Percentiles rank a stretch among this genome's conserved stretches.
Evolutionary conservation across 257 asterid species (phyloP).

Genomic region (Hygrophila difformis): DNA sequence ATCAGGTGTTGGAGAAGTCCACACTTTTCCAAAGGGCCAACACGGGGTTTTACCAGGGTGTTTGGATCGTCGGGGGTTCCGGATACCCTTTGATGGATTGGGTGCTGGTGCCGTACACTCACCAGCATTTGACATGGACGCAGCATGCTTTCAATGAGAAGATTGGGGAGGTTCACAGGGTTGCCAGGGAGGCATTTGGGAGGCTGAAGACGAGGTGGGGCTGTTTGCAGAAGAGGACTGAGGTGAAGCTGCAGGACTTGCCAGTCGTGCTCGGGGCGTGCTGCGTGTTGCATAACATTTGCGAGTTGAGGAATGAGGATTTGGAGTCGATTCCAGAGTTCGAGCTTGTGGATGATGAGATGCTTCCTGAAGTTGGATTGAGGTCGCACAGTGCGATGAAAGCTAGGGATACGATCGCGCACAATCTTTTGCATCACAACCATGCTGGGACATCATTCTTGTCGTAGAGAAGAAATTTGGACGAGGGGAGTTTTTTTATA

Average conservation of each 20-base stretch:
- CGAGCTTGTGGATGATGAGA: slow-evolving; percentile 73
- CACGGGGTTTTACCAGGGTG: slow-evolving; percentile 55
- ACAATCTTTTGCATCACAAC: slow-evolving; percentile 78
- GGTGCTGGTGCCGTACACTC: slow-evolving; percentile 86
- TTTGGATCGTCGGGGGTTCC: slow-evolving; percentile 73
- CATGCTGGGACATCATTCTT: slow-evolving; percentile 86
- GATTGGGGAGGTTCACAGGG: slow-evolving; percentile 43
- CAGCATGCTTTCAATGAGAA: slow-evolving; percentile 93
- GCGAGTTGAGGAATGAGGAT: slow-evolving; percentile 68
- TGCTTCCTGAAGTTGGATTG: slow-evolving; percentile 62
- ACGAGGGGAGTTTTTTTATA: too few relatives aligned
- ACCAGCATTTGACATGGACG: slow-evolving; percentile 86
- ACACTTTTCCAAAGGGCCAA: slow-evolving; percentile 68
- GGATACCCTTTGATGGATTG: slow-evolving; percentile 86
- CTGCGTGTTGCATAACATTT: slow-evolving; percentile 86
- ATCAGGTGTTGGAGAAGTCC: slow-evolving; percentile 78
- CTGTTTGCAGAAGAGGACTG: slow-evolving; percentile 82
- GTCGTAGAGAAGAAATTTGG: too few relatives aligned
- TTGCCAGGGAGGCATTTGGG: slow-evolving; percentile 53
- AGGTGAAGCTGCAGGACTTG: slow-evolving; percentile 79
- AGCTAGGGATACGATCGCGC: slow-evolving; percentile 76
- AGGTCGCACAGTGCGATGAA: slow-evolving; percentile 60
- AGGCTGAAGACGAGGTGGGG: slow-evolving; percentile 82
- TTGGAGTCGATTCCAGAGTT: slow-evolving; percentile 36
- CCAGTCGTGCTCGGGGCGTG: slow-evolving; percentile 93